A percentile compares a stretch with the other conserved stretches of the same genome.
phyloP scores from a whole-genome alignment of 2,329 filamentous ascomycete species.

The Colletotrichum abscissum region DNA sequence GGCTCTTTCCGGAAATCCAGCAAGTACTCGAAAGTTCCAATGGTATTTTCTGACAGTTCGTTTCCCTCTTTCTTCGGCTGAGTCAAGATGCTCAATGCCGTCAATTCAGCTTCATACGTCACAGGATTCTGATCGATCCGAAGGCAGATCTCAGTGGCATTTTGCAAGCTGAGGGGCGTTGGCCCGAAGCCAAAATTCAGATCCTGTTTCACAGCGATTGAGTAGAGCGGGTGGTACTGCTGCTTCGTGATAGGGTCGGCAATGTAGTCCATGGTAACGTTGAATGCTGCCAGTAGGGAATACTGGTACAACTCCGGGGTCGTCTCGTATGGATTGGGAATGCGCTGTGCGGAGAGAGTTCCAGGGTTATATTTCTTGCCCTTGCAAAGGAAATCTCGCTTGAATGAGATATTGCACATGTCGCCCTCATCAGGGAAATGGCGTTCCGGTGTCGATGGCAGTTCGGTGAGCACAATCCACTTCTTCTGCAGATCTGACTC shows the following conservation, averaged over 20 bases:
- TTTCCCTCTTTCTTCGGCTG: constrained; percentile 5
- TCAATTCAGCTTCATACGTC: constrained; percentile 27
- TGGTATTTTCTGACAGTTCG: neutral
- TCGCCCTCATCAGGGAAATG: constrained; percentile 22
- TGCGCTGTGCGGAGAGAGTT: constrained; percentile 9
- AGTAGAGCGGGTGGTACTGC: constrained; percentile 9
- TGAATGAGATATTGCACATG: constrained; percentile 7
- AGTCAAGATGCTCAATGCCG: constrained; percentile 15
- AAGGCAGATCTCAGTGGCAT: constrained; percentile 18
- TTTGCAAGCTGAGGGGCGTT: neutral
- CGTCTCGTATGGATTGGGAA: constrained; percentile 19
- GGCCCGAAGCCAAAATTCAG: neutral
- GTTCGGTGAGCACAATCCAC: constrained; percentile 23
- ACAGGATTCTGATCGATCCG: constrained; percentile 1
- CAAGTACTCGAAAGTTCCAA: constrained; percentile 16
- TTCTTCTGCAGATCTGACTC: constrained; percentile 22
- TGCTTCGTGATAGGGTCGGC: constrained; percentile 14
- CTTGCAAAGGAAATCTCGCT: neutral
- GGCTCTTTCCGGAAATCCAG: constrained; percentile 25
- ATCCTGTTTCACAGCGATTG: neutral
- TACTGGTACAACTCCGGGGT: neutral
- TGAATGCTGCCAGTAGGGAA: constrained; percentile 11
- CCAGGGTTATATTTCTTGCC: constrained; percentile 9
- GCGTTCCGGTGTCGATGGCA: neutral
- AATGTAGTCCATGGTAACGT: constrained; percentile 21